Percentiles rank a stretch among this genome's conserved stretches.
These are phyloP conservation scores for Blepharisma undulans DNA, from an alignment of 169 alveolate genomes.

Conservation along the genomic window DNA sequence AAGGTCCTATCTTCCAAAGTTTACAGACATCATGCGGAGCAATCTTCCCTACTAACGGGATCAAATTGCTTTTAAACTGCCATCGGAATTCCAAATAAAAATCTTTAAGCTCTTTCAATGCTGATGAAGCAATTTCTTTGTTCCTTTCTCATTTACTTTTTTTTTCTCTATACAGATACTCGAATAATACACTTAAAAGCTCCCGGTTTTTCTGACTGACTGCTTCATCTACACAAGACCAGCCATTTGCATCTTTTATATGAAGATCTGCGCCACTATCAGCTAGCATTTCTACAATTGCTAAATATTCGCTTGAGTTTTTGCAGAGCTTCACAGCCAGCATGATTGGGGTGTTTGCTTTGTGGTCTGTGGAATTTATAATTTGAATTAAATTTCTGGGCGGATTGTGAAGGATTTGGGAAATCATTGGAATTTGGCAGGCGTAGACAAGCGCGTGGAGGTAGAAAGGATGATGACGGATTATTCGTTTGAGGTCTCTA, in stretches of 20 bases:
- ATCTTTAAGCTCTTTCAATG: slow-evolving; percentile 69
- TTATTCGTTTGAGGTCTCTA: neutral
- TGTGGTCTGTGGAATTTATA: slow-evolving; percentile 54
- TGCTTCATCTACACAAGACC: slow-evolving; percentile 82
- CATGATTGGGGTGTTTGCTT: slow-evolving; percentile 79
- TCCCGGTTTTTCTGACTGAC: slow-evolving; percentile 67
- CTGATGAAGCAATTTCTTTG: slow-evolving; percentile 40
- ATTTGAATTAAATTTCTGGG: neutral
- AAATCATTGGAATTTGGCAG: neutral
- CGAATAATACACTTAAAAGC: slow-evolving; percentile 66
- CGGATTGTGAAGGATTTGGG: neutral
- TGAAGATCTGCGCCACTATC: slow-evolving; percentile 72
- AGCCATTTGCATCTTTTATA: slow-evolving; percentile 72
- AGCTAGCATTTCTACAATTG: slow-evolving; percentile 53
- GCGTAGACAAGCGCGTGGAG: neutral
- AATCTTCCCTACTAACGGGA: slow-evolving; percentile 75
- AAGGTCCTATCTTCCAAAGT: slow-evolving; percentile 72
- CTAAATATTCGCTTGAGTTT: slow-evolving; percentile 42
- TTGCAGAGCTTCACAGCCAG: slow-evolving; percentile 75
- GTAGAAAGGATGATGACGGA: neutral
- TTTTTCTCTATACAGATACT: slow-evolving; percentile 61
- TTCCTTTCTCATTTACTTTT: slow-evolving; percentile 58
- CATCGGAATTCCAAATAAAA: slow-evolving; percentile 83
- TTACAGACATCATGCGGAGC: slow-evolving; percentile 81
- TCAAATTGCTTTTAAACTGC: slow-evolving; percentile 70